Percentiles rank a stretch among this genome's conserved stretches.
Evolutionary conservation across 2,329 filamentous ascomycete species (phyloP).

Genomic region (Albophoma yamanashiensis): DNA sequence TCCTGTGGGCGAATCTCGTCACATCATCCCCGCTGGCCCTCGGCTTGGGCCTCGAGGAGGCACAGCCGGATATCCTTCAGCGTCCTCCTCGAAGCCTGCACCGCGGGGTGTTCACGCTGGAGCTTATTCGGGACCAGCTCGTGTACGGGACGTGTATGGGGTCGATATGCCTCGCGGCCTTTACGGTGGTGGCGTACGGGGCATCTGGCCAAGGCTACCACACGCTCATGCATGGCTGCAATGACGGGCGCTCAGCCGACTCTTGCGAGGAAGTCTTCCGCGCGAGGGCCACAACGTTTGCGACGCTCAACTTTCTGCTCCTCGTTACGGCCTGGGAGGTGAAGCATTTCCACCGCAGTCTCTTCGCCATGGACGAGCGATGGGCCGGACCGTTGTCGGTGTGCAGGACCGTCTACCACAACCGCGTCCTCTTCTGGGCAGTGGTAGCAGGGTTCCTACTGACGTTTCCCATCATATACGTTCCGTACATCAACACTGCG

Average conservation of each 20-base stretch:
- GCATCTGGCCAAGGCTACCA: slow-evolving; percentile 31
- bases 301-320: slow-evolving; percentile 56
- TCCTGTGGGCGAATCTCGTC: slow-evolving; percentile 67
- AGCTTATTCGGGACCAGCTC: slow-evolving; percentile 57
- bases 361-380: slow-evolving; percentile 55
- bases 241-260: slow-evolving; percentile 33
- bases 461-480: slow-evolving; percentile 55
- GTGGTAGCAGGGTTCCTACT: slow-evolving; percentile 48
- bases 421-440: slow-evolving; percentile 56
- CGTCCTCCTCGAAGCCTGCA: slow-evolving; percentile 53
- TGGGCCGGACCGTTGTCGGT: slow-evolving; percentile 38
- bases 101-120: slow-evolving; percentile 50
- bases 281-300: slow-evolving; percentile 58
- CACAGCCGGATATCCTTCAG: slow-evolving; percentile 55
- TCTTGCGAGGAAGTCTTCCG: slow-evolving; percentile 49
- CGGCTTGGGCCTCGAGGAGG: slow-evolving; percentile 60
- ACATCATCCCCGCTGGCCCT: slow-evolving; percentile 63
- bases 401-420: slow-evolving; percentile 54
- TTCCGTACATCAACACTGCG: slow-evolving; percentile 52
- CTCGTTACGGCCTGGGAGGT: slow-evolving; percentile 65
- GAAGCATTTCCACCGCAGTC: slow-evolving; percentile 57
- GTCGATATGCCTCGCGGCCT: slow-evolving; percentile 48
- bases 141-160: slow-evolving; percentile 56
- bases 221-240: slow-evolving; percentile 45
- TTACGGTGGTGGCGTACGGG: slow-evolving; percentile 48